These are phyloP conservation scores for Metschnikowia henanensis DNA, from an alignment of 805 yeast genomes.

Conservation along the genomic window DNA sequence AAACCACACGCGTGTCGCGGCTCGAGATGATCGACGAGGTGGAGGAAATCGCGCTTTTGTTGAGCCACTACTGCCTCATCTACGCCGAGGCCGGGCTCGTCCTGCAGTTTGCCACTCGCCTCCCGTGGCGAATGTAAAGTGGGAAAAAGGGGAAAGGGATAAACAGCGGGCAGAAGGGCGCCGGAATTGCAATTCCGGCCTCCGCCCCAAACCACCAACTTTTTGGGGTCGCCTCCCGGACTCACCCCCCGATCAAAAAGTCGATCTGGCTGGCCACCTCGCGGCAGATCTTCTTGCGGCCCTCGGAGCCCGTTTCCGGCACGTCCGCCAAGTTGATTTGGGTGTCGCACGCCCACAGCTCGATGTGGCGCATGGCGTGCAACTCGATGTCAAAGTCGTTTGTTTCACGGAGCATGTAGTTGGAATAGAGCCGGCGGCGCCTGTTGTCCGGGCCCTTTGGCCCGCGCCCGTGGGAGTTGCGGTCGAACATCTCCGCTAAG, in stretches of 20 bases:
- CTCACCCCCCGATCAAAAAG: constrained; percentile 18
- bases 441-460: constrained; percentile 20
- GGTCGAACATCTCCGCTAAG: constrained; percentile 26
- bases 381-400: constrained; percentile 31
- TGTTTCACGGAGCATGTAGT: constrained; percentile 25
- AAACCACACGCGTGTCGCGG: constrained; percentile 43
- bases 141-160: not conserved
- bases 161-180: not conserved
- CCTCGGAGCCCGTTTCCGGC: constrained; percentile 21
- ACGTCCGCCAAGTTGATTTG: constrained; percentile 21
- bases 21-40: constrained; percentile 74
- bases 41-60: constrained; percentile 64
- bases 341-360: constrained; percentile 32
- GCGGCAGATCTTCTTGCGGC: constrained; percentile 25
- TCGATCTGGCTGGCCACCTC: constrained; percentile 25
- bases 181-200: no score
- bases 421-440: constrained; percentile 30
- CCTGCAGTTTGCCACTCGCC: constrained; percentile 3
- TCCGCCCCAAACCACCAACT: no score
- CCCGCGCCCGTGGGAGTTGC: constrained; percentile 29
- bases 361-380: constrained; percentile 25
- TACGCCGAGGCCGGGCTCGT: constrained; percentile 14
- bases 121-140: constrained; percentile 5
- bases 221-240: no score
- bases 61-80: constrained; percentile 57